A percentile compares a stretch with the other conserved stretches of the same genome.
These are phyloP conservation scores for Fistulina hepatica DNA, from an alignment of 1,284 basidiomycete species.

Conservation along the genomic window DNA sequence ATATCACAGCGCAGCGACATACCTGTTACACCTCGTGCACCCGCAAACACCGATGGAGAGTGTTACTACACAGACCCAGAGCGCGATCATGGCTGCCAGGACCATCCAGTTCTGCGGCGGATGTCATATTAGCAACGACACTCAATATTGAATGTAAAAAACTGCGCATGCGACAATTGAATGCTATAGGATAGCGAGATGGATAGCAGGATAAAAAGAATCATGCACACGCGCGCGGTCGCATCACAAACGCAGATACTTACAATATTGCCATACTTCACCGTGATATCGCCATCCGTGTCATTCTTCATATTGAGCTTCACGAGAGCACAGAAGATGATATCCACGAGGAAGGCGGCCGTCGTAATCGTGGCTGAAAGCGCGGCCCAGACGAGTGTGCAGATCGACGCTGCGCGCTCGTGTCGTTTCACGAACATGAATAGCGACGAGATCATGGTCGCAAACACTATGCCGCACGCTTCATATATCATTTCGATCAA, in stretches of 20 bases:
- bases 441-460: slow-evolving; percentile 38
- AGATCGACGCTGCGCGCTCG: slow-evolving; percentile 26
- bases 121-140: slow-evolving; percentile 1
- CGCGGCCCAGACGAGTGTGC: slow-evolving; percentile 24
- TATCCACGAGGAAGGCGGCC: slow-evolving; percentile 42
- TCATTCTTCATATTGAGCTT: slow-evolving; percentile 31
- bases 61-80: slow-evolving; percentile 36
- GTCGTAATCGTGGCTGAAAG: slow-evolving; percentile 36
- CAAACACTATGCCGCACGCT: slow-evolving; percentile 43
- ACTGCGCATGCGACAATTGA: background rate
- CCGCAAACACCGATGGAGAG: slow-evolving; percentile 31
- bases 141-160: background rate
- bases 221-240: too few species aligned
- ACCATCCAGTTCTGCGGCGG: slow-evolving; percentile 47
- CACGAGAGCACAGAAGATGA: slow-evolving; percentile 37
- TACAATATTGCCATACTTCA: slow-evolving; percentile 40
- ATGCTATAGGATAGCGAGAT: slow-evolving; percentile 7
- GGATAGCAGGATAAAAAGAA: slow-evolving; percentile 7
- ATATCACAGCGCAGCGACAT: too few species aligned
- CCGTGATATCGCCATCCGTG: slow-evolving; percentile 29
- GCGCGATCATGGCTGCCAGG: slow-evolving; percentile 35
- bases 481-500: slow-evolving; percentile 12
- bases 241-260: slow-evolving; percentile 18
- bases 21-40: too few species aligned
- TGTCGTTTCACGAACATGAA: slow-evolving; percentile 32